A percentile compares a stretch with the other conserved stretches of the same genome.
Evolutionary conservation across 768 basidiomycete genomes (phyloP).

Genomic region (Hericium erinaceus): DNA sequence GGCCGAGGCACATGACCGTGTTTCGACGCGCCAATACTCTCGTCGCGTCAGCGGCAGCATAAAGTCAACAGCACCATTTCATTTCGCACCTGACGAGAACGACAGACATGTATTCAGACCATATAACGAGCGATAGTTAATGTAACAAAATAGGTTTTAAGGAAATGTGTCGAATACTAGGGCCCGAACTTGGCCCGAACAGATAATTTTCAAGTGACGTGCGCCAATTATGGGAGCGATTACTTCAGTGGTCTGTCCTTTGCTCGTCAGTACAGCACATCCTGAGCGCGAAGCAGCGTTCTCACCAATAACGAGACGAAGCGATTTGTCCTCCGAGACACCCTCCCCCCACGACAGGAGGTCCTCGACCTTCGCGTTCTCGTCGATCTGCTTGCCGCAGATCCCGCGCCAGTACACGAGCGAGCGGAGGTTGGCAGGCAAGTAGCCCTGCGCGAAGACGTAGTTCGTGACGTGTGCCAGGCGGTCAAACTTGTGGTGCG

Average conservation of each 20-base stretch:
- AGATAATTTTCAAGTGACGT: no score
- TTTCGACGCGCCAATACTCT: no score
- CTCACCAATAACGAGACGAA: slow-evolving; percentile 30
- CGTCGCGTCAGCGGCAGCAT: no score
- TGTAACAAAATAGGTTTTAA: no score
- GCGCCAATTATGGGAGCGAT: not conserved
- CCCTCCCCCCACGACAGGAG: slow-evolving; percentile 25
- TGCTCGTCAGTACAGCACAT: not conserved
- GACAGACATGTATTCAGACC: no score
- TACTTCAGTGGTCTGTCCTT: not conserved
- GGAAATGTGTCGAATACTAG: no score
- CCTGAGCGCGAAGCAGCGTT: not conserved
- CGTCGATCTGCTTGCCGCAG: slow-evolving; percentile 27
- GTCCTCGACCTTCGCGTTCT: slow-evolving; percentile 19
- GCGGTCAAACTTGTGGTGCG: slow-evolving; percentile 25
- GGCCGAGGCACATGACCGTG: no score
- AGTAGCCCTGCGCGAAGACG: slow-evolving; percentile 32
- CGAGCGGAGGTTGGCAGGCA: slow-evolving; percentile 25
- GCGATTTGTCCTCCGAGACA: slow-evolving; percentile 25
- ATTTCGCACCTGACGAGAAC: no score
- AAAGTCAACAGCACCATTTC: no score
- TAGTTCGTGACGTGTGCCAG: slow-evolving; percentile 41
- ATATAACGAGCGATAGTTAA: no score
- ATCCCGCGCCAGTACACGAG: slow-evolving; percentile 32
- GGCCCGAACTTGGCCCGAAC: no score